Conservation (phyloP, 257 asterid species). For the Dorcoceras hygrometricum region DNA sequence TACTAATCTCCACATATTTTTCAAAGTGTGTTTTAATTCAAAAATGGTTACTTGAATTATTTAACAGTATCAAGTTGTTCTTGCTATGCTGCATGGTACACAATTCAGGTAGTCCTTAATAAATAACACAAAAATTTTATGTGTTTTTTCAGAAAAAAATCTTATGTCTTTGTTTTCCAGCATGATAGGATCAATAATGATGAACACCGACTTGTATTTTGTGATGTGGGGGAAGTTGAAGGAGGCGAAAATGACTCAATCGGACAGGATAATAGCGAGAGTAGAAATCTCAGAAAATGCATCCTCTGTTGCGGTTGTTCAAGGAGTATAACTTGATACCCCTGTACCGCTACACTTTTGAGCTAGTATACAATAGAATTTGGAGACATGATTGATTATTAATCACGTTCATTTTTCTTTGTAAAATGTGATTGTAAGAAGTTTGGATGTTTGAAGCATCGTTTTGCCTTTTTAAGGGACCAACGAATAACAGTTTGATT, state of each 20-base stretch:
- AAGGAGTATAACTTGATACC: background rate
- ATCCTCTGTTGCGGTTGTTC: background rate
- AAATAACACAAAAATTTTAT: background rate
- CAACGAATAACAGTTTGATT: no score
- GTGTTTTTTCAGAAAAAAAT: background rate
- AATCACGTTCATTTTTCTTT: no score
- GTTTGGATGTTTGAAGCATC: no score
- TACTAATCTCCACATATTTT: no score
- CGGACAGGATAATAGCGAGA: no score
- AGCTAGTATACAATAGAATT: background rate
- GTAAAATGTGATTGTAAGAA: no score
- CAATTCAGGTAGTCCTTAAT: slow-evolving; percentile 32
- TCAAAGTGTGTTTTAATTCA: no score
- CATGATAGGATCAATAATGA: background rate
- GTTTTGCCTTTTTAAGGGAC: no score
- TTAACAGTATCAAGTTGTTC: slow-evolving; percentile 30
- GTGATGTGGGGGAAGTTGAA: background rate
- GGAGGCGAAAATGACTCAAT: background rate
- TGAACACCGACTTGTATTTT: background rate
- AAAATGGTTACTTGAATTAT: no score
- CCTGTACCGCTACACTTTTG: background rate
- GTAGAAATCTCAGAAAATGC: no score
- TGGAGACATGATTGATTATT: background rate
- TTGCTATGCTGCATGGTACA: slow-evolving; percentile 36
- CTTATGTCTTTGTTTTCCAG: background rate